Evolutionary conservation across 495 filamentous ascomycete species (phyloP), one percentile per base, ranked within the genome.

Genomic region (Lichina pygmaea): DNA sequence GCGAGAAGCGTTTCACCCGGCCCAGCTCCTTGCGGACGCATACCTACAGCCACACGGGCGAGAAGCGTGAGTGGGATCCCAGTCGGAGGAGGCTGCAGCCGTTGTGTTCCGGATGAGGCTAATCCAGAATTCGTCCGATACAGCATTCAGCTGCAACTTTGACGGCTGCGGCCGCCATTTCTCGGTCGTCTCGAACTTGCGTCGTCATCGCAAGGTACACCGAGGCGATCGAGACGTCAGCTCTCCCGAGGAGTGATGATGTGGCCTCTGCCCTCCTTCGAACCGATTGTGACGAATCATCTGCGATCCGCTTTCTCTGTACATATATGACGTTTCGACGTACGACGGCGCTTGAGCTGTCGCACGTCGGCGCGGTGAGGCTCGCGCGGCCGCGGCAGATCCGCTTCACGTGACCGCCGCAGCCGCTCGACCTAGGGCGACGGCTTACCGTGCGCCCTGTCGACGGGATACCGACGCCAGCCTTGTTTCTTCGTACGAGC

Each of bases 41-140:
- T 55, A 95, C 94, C 75, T 97, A 97, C 62, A 93, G 85, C 58
- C 89, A 97, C 59, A 97, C 89, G 44, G 89, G 89, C 54, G 91
- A 97, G 60, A 97, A 97, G 63, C 89, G 86, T 94, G 71, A 77
- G 86, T 75, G 15, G 9, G n/a, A 42, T 38, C 34, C 41, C 13
- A 16, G 40, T 44, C 40, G 9, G n/a, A 48, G 41, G 33, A 46
- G 10, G 17, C 17, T 9, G n/a, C 32, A 30, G 40, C 39, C 43
- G 24, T 24, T 24, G 24, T 24, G 24, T 24, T 24, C 24, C 1
- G 24, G 24, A 24, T 24, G n/a, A 41, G 0, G 45, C 34, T 11
- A 0, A 13, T 24, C 46, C 13, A 7, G 17, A 45, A 4, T 2
- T 24, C 24, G 24, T 24, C 4, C 4, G 24, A 24, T 4, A 24